Conservation (phyloP, 2,329 filamentous ascomycete species). For the Aureobasidium sp. region DNA sequence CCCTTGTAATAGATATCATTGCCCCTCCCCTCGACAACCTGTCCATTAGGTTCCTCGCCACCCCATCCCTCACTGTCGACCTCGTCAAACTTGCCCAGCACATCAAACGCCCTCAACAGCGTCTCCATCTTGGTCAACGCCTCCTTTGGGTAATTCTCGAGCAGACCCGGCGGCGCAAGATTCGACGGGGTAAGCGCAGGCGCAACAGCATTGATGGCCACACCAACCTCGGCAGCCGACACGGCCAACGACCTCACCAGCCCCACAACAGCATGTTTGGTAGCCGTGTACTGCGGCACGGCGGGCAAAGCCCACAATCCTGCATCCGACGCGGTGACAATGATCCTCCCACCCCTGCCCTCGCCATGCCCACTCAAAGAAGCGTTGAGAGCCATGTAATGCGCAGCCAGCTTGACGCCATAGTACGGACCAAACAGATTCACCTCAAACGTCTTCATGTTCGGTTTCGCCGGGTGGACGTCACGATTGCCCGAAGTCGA, state of each 20-base stretch:
- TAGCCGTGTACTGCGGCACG: slow-evolving; percentile 36
- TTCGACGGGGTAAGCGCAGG: slow-evolving; percentile 36
- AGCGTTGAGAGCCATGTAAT: slow-evolving; percentile 30
- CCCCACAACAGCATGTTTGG: slow-evolving; percentile 38
- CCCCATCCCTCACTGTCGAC: slow-evolving; percentile 25
- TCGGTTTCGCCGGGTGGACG: slow-evolving; percentile 27
- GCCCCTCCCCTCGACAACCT: slow-evolving; percentile 26
- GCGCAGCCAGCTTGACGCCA: slow-evolving; percentile 33
- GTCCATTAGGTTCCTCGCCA: slow-evolving; percentile 22
- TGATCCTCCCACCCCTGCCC: slow-evolving; percentile 26
- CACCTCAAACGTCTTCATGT: slow-evolving; percentile 30
- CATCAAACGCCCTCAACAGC: slow-evolving; percentile 35
- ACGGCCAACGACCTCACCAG: slow-evolving; percentile 33
- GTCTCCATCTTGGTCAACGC: slow-evolving; percentile 37
- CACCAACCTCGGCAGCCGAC: slow-evolving; percentile 27
- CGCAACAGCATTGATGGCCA: slow-evolving; percentile 37
- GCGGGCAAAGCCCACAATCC: slow-evolving; percentile 30
- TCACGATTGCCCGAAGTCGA: slow-evolving; percentile 20
- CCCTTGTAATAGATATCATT: slow-evolving; percentile 24
- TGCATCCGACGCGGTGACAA: slow-evolving; percentile 30
- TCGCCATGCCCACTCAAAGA: slow-evolving; percentile 9
- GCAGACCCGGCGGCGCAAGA: slow-evolving; percentile 33
- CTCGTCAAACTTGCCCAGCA: slow-evolving; percentile 25
- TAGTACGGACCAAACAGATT: slow-evolving; percentile 31
- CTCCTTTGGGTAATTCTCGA: slow-evolving; percentile 33